Base-by-base conservation (phyloP, 1,139 yeast genomes). In the Hansenula sp. region DNA sequence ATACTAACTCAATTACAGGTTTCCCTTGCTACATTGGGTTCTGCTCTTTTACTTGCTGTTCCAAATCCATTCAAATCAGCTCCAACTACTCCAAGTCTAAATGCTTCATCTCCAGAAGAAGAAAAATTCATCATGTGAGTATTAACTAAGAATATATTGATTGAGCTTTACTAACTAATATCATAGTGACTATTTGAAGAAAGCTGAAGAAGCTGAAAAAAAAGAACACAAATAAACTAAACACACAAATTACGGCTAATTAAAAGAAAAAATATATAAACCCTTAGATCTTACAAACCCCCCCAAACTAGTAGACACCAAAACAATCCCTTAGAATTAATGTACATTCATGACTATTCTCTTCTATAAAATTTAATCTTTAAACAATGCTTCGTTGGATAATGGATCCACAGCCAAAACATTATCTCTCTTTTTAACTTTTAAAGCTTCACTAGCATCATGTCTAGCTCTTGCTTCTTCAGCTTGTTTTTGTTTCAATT, bases 41-140 rank as follows among this genome's bases (percentile, higher is more conserved):
- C 77, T 29, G 84, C 82, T 46, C 73, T 71, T 32, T 63, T 80
- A 38, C 56, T 76, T 43, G 78, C 71, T 48, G 59, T 69, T 34
- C 92, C 92, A 62, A 82, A 83, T 66, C 92, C 92, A 58, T 82
- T 87, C 78, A 72, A 75, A 29, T 63, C 77, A 17, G 57, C 77
- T 49, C 73, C 82, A 48, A 67, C 71, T 46, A 71, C 71, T 55
- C 88, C 92, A 47, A 71, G 82, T 43, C 76, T 88, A 64, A 76
- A 78, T 52, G 95, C 96, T 49, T 65, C 79, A 44, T 77, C 89
- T 44, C 79, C 89, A 54, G 97, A 88, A 56, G 97, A 90, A 71
- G 96, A 86, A 65, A 82, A 82, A 66, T 90, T 83, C 70, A 75
- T 82, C 54, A 60, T 18, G 35, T 34, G n/a, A 62, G 56, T 71